Percentiles rank a stretch among this genome's conserved stretches.
Conservation (phyloP, 108 stramenopile species). For the Fistulifera pelliculosa region DNA sequence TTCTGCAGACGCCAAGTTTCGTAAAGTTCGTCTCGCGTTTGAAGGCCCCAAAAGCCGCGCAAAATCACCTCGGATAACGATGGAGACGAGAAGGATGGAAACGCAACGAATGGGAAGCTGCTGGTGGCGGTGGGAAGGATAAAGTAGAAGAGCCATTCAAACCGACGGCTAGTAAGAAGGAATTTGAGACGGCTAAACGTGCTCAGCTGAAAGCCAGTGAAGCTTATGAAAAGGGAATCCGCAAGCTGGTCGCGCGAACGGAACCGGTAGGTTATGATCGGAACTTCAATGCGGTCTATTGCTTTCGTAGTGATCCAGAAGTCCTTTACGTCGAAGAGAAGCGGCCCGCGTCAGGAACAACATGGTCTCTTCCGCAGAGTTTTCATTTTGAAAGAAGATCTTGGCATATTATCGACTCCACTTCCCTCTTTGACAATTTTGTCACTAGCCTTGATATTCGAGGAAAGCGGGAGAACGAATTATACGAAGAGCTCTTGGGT, state of each 20-base stretch:
- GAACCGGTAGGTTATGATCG: conserved; percentile 73
- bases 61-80: conserved; percentile 9
- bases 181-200: conserved; percentile 33
- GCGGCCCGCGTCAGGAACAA: conserved; percentile 25
- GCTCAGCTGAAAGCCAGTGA: conserved; percentile 58
- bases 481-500: conserved; percentile 34
- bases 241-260: conserved; percentile 45
- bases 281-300: conserved; percentile 58
- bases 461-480: conserved; percentile 59
- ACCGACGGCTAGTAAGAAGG: conserved; percentile 49
- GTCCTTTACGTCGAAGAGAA: conserved; percentile 48
- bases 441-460: conserved; percentile 56
- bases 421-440: conserved; percentile 55
- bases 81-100: conserved; percentile 18
- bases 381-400: conserved; percentile 33
- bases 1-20: conserved; percentile 47
- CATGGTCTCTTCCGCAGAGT: conserved; percentile 27
- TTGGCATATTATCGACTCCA: conserved; percentile 70
- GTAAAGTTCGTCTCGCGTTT: conserved; percentile 49
- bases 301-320: conserved; percentile 62
- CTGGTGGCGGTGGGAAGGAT: conserved; percentile 13
- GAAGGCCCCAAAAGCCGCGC: conserved; percentile 49
- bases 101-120: conserved; percentile 15
- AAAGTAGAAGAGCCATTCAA: conserved; percentile 23
- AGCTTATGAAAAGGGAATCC: conserved; percentile 60